These are phyloP conservation scores for Nakazawaea ambrosiae DNA, from an alignment of 805 yeast genomes.

Conservation along the genomic window DNA sequence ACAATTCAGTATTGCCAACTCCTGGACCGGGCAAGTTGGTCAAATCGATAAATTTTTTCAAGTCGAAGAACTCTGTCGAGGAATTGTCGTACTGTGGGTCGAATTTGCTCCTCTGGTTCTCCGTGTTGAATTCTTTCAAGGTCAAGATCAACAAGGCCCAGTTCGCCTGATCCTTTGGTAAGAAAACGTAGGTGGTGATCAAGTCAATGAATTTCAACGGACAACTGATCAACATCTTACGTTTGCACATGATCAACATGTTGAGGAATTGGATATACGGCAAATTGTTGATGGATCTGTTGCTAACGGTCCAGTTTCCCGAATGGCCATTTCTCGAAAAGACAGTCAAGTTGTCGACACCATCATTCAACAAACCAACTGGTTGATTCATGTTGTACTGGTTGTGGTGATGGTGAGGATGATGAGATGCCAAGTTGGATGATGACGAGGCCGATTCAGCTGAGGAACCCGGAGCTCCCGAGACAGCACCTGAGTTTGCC, in stretches of 20 bases:
- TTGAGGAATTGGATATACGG: constrained; percentile 20
- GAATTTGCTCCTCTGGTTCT: constrained; percentile 12
- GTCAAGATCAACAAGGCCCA: constrained; percentile 41
- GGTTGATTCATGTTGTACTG: constrained; percentile 13
- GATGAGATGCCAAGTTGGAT: background rate
- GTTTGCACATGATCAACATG: constrained; percentile 36
- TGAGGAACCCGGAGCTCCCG: constrained; percentile 3
- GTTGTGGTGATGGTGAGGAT: constrained; percentile 9
- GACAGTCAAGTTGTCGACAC: constrained; percentile 10
- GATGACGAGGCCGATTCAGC: constrained; percentile 1
- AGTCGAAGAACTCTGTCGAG: constrained; percentile 2
- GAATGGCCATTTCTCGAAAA: constrained; percentile 9
- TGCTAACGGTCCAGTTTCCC: constrained; percentile 13
- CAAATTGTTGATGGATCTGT: constrained; percentile 15
- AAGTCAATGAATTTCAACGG: constrained; percentile 43
- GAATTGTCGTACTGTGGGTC: background rate
- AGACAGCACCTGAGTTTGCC: constrained; percentile 14
- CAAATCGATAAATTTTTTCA: constrained; percentile 11
- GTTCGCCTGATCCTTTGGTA: constrained; percentile 32
- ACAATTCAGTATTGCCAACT: constrained; percentile 12
- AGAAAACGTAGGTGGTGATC: constrained; percentile 37
- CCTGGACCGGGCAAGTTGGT: constrained; percentile 5
- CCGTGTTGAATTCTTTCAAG: constrained; percentile 35
- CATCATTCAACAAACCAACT: constrained; percentile 13
- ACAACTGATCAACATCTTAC: constrained; percentile 41